A percentile compares a stretch with the other conserved stretches of the same genome.
Evolutionary conservation across 2,329 filamentous ascomycete genomes (phyloP).

Genomic region (Fusarium sp.): DNA sequence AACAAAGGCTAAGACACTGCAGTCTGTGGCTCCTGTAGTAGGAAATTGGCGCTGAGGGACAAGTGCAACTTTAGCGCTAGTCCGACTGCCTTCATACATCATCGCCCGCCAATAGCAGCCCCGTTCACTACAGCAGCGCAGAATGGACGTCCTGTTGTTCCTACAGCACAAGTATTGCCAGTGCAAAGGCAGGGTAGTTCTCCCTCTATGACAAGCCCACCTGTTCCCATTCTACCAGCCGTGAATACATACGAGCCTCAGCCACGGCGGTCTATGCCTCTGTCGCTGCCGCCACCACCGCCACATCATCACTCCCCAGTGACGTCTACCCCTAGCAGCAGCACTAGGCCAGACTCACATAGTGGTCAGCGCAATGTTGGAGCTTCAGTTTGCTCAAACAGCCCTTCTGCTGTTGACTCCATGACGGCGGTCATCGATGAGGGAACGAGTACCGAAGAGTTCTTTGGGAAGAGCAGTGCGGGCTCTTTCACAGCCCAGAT

Average conservation of each 20-base stretch:
- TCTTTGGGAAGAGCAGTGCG: slow-evolving; percentile 58
- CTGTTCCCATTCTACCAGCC: neutral
- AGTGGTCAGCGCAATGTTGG: slow-evolving; percentile 5
- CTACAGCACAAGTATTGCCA: neutral
- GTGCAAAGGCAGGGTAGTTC: neutral
- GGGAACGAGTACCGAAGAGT: slow-evolving; percentile 51
- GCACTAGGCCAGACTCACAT: slow-evolving; percentile 7
- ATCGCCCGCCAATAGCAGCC: neutral
- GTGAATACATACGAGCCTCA: neutral
- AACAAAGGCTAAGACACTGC: neutral
- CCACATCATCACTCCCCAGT: slow-evolving; percentile 20
- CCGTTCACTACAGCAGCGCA: neutral
- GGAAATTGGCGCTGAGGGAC: slow-evolving; percentile 42
- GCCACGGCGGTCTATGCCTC: neutral
- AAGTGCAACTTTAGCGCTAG: slow-evolving; percentile 43
- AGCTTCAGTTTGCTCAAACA: slow-evolving; percentile 25
- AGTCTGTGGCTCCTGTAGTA: slow-evolving; percentile 48
- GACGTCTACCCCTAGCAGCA: slow-evolving; percentile 14
- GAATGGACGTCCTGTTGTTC: neutral
- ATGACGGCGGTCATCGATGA: slow-evolving; percentile 58
- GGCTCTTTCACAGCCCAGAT: slow-evolving; percentile 59
- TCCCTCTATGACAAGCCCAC: neutral
- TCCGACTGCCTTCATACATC: neutral
- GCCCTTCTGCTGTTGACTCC: slow-evolving; percentile 52
- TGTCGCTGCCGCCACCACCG: neutral